Base-by-base conservation (phyloP, 2,329 filamentous ascomycete genomes). In the Phaeosphaeria sp. region DNA sequence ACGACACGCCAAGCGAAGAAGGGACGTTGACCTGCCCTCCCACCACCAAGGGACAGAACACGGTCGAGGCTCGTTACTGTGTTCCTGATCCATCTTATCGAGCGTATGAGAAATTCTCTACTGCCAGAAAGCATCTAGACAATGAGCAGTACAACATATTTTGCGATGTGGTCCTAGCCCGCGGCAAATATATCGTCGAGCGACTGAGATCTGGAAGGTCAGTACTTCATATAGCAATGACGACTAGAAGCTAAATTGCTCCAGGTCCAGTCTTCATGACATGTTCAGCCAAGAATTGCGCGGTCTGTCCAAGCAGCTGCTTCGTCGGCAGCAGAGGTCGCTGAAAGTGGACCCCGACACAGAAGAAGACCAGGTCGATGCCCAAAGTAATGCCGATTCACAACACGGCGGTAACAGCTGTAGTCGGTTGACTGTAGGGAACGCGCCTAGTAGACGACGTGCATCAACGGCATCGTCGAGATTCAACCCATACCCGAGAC, bases 121-220 rank as follows among this genome's bases (percentile, higher is more conserved):
- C 22, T 2, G 49, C 36, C 18, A 33, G 25, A 15, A 13, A 23
- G 18, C 20, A 48, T 21, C 18, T 54, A 9, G 47, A 39, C 30
- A 18, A 30, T 9, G n/a, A 30, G 6, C 6, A 15, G 3, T 54
- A 48, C 44, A 22, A 43, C 23, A 30, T 6, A 4, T 51, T 44
- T 18, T 54, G 56, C 41, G 20, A 48, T n/a, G 21, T n/a, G 3
- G 13, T 58, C 15, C 23, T 53, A 11, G 30, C 13, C 23, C 46
- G 43, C 27, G 54, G 48, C 21, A 43, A 36, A 17, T 15, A 15
- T n/a, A 48, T 54, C 22, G 30, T 54, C 18, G 20, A 30, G 1
- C 25, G 42, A 23, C 9, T 58, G 23, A 47, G 18, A 23, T 18
- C 30, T 21, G 44, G 48, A 39, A n/a, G 27, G 56, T 58, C 25